Percentiles rank a stretch among this genome's conserved stretches.
Evolutionary conservation across 164 flowering plant species (phyloP).

Genomic region (Malania oleifera): DNA sequence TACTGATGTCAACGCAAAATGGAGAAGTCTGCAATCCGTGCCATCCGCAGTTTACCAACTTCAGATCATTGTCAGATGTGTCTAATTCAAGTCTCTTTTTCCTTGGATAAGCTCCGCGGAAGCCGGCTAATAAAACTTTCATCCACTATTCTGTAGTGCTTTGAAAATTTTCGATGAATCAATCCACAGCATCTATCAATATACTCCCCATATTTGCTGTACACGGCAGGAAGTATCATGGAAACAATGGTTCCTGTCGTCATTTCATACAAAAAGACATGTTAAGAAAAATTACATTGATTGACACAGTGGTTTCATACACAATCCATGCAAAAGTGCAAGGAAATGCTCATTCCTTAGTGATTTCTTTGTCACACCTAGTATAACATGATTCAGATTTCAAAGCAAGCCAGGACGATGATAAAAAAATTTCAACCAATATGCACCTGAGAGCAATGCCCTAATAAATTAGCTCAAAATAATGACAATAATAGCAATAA

Average conservation of each 20-base stretch:
- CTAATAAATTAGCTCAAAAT: too few relatives aligned
- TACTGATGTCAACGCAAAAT: too few relatives aligned
- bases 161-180: constrained; percentile 53
- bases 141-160: constrained; percentile 73
- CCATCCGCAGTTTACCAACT: not conserved
- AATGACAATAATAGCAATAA: too few relatives aligned
- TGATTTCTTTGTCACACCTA: too few relatives aligned
- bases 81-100: constrained; percentile 45
- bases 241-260: constrained; percentile 67
- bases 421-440: too few relatives aligned
- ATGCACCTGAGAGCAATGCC: too few relatives aligned
- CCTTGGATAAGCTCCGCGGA: constrained; percentile 50
- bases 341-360: not conserved
- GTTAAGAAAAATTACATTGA: not conserved
- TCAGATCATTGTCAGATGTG: not conserved
- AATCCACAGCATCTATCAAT: constrained; percentile 68
- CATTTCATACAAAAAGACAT: constrained; percentile 6
- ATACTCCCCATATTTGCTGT: constrained; percentile 52
- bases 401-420: too few relatives aligned
- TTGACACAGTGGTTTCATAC: not conserved
- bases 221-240: constrained; percentile 77
- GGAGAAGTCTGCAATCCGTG: too few relatives aligned
- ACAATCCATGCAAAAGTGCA: not conserved
- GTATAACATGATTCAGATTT: too few relatives aligned
- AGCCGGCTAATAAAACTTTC: constrained; percentile 61